phyloP scores from a whole-genome alignment of 2,329 filamentous ascomycete species.

The Calonectria pseudoreteaudii region DNA sequence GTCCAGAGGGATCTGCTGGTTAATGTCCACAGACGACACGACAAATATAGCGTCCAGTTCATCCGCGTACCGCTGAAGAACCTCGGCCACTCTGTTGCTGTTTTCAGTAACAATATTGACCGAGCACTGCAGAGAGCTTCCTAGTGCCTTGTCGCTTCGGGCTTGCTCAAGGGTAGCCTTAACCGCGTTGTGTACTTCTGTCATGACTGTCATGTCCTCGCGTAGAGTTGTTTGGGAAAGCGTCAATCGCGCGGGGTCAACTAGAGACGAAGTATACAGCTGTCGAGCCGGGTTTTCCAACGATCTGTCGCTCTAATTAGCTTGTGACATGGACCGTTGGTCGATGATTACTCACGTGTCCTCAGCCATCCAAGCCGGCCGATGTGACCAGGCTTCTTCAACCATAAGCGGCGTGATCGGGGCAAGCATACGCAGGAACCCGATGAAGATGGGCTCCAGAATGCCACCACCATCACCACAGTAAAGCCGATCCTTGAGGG shows the following conservation, averaged over 20 bases:
- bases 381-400: constrained; percentile 87
- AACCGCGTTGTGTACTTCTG: constrained; percentile 72
- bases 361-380: constrained; percentile 72
- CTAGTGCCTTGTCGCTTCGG: constrained; percentile 77
- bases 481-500: constrained; percentile 91
- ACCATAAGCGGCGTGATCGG: constrained; percentile 87
- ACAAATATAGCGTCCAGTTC: constrained; percentile 77
- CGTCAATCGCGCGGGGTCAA: constrained; percentile 54
- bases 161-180: constrained; percentile 82
- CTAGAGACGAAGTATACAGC: constrained; percentile 58
- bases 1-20: constrained; percentile 44
- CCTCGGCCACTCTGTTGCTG: constrained; percentile 38
- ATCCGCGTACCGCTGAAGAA: constrained; percentile 54
- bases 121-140: constrained; percentile 83
- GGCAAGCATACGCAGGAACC: constrained; percentile 81
- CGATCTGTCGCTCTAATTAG: constrained; percentile 40
- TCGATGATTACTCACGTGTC: constrained; percentile 51
- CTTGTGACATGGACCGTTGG: constrained; percentile 3
- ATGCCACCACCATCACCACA: constrained; percentile 78
- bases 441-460: constrained; percentile 74
- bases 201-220: constrained; percentile 60
- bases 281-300: constrained; percentile 58
- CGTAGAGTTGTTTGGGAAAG: constrained; percentile 54
- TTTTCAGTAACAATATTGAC: constrained; percentile 68
- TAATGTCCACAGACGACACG: constrained; percentile 72